Conservation (phyloP, 2,329 filamentous ascomycete genomes). For the Cladosporium velox region DNA sequence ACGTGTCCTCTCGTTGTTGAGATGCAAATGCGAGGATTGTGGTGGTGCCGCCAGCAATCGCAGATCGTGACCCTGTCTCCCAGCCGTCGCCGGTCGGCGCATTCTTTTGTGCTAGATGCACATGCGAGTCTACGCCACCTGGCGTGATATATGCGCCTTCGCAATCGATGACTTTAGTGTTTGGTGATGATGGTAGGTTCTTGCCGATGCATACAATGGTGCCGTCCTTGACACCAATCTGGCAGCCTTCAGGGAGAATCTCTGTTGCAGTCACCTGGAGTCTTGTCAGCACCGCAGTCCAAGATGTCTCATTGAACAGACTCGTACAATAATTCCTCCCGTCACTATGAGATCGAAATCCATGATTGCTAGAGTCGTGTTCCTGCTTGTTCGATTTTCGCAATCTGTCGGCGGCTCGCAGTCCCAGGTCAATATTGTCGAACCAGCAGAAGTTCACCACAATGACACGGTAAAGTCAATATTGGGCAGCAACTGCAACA, state of each 20-base stretch:
- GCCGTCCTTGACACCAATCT: conserved; percentile 52
- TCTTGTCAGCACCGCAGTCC: conserved; percentile 23
- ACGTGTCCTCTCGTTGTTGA: conserved; percentile 51
- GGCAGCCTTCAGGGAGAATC: conserved; percentile 45
- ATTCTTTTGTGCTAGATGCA: conserved; percentile 52
- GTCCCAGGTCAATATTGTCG: background rate
- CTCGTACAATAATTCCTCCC: conserved; percentile 43
- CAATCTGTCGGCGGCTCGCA: background rate
- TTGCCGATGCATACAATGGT: conserved; percentile 50
- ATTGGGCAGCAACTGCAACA: background rate
- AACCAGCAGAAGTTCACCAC: background rate
- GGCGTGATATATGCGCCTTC: conserved; percentile 50
- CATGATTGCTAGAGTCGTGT: conserved; percentile 23
- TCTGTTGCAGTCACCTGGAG: conserved; percentile 50
- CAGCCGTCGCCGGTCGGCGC: conserved; percentile 48
- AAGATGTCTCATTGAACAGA: background rate
- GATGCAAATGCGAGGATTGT: conserved; percentile 61
- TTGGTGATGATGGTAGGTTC: conserved; percentile 37
- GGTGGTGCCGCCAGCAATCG: conserved; percentile 61
- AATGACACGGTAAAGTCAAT: background rate
- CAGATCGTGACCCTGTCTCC: conserved; percentile 55
- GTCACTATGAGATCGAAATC: conserved; percentile 45
- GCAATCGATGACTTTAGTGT: conserved; percentile 47
- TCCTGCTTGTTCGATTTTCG: background rate
- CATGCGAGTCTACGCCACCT: conserved; percentile 53